Base-by-base conservation (phyloP, 768 basidiomycete genomes). In the Mycena epipterygia region DNA sequence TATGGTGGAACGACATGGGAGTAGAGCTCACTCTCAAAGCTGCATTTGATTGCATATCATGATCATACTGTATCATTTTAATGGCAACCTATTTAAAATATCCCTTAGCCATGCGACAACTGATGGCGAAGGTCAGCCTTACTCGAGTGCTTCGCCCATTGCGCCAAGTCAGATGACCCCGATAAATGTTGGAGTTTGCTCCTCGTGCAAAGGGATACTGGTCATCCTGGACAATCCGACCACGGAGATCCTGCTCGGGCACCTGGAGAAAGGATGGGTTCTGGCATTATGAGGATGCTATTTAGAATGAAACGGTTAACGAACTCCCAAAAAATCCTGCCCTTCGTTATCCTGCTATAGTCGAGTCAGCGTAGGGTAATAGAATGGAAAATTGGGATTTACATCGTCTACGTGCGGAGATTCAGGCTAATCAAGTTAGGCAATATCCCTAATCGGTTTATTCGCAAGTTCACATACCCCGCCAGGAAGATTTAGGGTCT, bases 161-260 rank as follows among this genome's bases (percentile, higher is more conserved):
- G 2, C 23, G 6, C 35, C 57, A 41, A 6, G 29, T 44, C 11
- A 60, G 39, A 21, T 49, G 46, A 13, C 66, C 66, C 3, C 41
- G 46, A 27, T 59, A 67, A 19, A 67, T 41, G 29, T 67, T 52
- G 21, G 58, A 37, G 29, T 56, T 57, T 7, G 41, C 65, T 37
- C 56, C 65, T n/a, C 30, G 21, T 5, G 53, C 65, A 58, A 56
- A 42, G 2, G 64, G 64, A 23, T 65, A 65, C 25, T 56, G 52
- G 13, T 46, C 52, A n/a, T 29, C 32, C 41, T 65, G 33, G n/a
- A 37, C 13, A 3, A 62, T 11, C 23, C 61, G 61, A 30, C 61
- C 61, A 13, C 14, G 51, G 29, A 67, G 46, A 39, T 59, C 53
- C 11, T 27, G 32, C 8, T 7, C 14, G 35, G 35, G 35, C 35